phyloP scores from a whole-genome alignment of 2,329 filamentous ascomycete species.

The Ceratocystis colombiana region DNA sequence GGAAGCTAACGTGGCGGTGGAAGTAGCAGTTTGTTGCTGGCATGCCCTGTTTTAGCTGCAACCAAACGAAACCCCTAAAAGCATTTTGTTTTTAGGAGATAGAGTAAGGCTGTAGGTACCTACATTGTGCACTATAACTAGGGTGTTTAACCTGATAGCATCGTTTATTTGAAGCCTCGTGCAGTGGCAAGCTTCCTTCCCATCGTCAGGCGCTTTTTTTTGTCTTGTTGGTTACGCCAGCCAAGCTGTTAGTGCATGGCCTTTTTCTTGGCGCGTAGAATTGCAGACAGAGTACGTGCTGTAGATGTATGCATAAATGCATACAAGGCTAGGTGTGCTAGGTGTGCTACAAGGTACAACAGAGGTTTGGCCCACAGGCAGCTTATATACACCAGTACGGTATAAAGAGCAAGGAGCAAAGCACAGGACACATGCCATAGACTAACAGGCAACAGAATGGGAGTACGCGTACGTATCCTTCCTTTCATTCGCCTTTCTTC shows the following conservation, averaged over 20 bases:
- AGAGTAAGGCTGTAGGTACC: neutral
- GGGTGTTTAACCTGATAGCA: neutral
- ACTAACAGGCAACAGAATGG: neutral
- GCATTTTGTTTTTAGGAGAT: neutral
- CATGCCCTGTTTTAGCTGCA: neutral
- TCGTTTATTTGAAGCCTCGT: neutral
- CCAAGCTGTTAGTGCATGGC: neutral
- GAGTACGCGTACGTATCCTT: neutral
- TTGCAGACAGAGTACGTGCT: neutral
- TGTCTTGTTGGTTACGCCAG: neutral
- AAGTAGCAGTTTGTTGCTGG: neutral
- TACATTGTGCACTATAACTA: neutral
- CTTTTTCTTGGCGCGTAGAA: neutral
- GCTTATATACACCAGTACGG: neutral
- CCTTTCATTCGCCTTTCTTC: neutral
- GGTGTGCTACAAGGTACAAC: neutral
- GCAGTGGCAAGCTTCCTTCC: constrained; percentile 8
- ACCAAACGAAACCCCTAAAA: neutral
- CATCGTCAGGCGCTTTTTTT: neutral
- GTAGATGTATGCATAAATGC: neutral
- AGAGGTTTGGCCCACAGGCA: neutral
- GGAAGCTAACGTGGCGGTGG: neutral
- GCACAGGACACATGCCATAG: neutral
- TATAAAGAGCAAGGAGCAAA: neutral
- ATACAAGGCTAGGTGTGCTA: neutral